Percentiles rank a stretch among this genome's conserved stretches.
These are phyloP conservation scores for Mortierella polycephala DNA, from an alignment of 371 early-diverging fungal species.

Conservation along the genomic window DNA sequence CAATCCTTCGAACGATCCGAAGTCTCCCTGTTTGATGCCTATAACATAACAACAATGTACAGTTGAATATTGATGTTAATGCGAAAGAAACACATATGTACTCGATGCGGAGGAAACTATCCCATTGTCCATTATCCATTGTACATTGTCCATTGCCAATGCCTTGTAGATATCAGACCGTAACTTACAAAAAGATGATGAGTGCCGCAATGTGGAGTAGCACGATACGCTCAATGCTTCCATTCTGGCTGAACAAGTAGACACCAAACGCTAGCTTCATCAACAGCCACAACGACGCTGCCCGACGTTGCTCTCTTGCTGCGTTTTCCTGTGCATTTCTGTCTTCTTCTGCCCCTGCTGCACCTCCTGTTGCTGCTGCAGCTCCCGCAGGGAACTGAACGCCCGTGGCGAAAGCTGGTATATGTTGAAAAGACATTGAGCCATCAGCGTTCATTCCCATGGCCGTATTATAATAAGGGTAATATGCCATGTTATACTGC, in stretches of 20 bases:
- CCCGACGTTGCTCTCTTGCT: conserved; percentile 53
- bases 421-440: conserved; percentile 11
- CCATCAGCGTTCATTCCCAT: conserved; percentile 9
- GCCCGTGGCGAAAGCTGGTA: conserved; percentile 9
- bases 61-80: neutral
- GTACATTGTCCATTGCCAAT: too few relatives aligned
- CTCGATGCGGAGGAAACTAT: conserved; percentile 20
- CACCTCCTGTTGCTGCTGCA: conserved; percentile 15
- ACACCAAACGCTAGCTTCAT: conserved; percentile 55
- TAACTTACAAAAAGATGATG: conserved; percentile 54
- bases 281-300: conserved; percentile 44
- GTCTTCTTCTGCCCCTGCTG: conserved; percentile 8
- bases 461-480: conserved; percentile 4
- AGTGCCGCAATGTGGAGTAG: conserved; percentile 51
- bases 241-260: conserved; percentile 57
- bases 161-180: neutral
- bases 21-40: conserved; percentile 57
- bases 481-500: conserved; percentile 8
- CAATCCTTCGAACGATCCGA: conserved; percentile 53
- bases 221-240: conserved; percentile 55
- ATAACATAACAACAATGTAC: neutral
- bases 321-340: conserved; percentile 41
- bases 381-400: conserved; percentile 7
- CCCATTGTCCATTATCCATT: too few relatives aligned
- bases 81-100: conserved; percentile 50